Base-by-base conservation (phyloP, 768 basidiomycete species). In the Boletus subcaerulescens region DNA sequence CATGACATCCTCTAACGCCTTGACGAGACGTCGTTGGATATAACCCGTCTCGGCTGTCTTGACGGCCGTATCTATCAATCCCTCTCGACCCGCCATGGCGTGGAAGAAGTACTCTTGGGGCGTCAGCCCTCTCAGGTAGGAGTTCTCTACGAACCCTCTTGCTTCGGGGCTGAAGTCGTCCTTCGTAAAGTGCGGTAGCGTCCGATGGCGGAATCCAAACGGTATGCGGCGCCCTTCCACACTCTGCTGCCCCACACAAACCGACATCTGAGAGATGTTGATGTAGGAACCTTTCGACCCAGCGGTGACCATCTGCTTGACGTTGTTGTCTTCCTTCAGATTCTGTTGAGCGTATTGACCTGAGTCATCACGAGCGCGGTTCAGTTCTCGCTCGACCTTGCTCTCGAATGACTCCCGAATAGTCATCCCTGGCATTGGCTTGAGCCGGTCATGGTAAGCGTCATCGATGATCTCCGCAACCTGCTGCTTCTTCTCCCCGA, bases 31-130 rank as follows among this genome's bases (percentile, higher is more conserved):
- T 65, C 96, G 91, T 71, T 99, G 97, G 65, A 98, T 99, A 70
- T 98, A 98, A 60, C 97, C 97, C 0, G 97, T 98, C 74, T 99
- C 97, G 44, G 97, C 97, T 5, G 97, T 99, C 78, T 99, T 99
- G 71, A 99, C 95, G 39, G 97, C 97, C 4, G 97, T 98, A 80
- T 99, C 97, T 65, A 98, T 98, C 50, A 99, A 74, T 79, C 97
- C 97, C 74, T 98, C 97, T 62, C 97, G 91, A 73, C 97, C 96
- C 64, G 96, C 96, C 96, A 98, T 98, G 53, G 97, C 97, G 72
- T 99, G 97, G 85, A 99, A 98, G 81, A 98, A 98, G 80, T 93
- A 99, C 68, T 99, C 97, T 60, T 98, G 94, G 0, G 97, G 96
- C 3, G 95, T 98, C 56, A 99, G 71, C 24, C 97, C 95, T 53